phyloP scores from a whole-genome alignment of 768 basidiomycete species.

The Crucibulum laeve region DNA sequence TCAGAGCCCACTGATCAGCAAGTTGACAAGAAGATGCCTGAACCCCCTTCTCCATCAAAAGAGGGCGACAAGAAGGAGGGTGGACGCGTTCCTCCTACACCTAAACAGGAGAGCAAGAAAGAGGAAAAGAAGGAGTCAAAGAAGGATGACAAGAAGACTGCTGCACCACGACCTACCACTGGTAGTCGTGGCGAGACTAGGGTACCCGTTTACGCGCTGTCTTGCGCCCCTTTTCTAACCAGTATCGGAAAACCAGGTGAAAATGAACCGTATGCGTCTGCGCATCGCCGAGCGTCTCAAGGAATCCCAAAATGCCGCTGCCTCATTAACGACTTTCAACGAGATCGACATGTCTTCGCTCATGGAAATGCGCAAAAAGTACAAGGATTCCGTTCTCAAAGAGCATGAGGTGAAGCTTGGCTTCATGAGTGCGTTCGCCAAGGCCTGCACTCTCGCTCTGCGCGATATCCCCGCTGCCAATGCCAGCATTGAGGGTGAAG shows the following conservation, averaged over 20 bases:
- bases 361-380: slow-evolving; percentile 88
- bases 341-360: slow-evolving; percentile 99
- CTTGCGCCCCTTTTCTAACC: not conserved
- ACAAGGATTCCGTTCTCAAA: slow-evolving; percentile 90
- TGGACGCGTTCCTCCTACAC: slow-evolving; percentile 14
- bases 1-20: slow-evolving; percentile 45
- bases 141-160: slow-evolving; percentile 11
- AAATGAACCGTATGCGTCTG: slow-evolving; percentile 98
- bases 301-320: slow-evolving; percentile 95
- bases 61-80: slow-evolving; percentile 20
- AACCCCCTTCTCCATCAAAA: slow-evolving; percentile 38
- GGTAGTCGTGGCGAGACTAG: slow-evolving; percentile 79
- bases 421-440: slow-evolving; percentile 97
- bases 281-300: slow-evolving; percentile 97
- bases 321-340: slow-evolving; percentile 97
- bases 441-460: slow-evolving; percentile 78
- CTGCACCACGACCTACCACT: slow-evolving; percentile 27
- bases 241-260: slow-evolving; percentile 53
- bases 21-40: slow-evolving; percentile 38
- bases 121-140: slow-evolving; percentile 16
- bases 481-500: slow-evolving; percentile 90
- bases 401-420: slow-evolving; percentile 94
- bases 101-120: slow-evolving; percentile 28
- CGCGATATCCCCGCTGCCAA: slow-evolving; percentile 93
- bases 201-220: slow-evolving; percentile 35